Evolutionary conservation across 805 yeast species (phyloP).

Genomic region (Priceomyces castillae): DNA sequence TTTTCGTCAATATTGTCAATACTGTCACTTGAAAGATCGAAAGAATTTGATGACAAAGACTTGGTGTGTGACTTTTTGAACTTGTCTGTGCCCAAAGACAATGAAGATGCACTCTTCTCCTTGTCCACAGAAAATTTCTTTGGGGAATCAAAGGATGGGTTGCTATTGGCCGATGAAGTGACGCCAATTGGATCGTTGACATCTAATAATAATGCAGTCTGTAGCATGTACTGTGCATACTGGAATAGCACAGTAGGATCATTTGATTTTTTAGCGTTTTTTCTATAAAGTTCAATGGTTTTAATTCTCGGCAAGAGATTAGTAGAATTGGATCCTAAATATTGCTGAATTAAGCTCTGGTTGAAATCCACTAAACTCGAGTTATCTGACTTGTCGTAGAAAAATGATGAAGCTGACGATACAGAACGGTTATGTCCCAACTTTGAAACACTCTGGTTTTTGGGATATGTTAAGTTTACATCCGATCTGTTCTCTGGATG

Average conservation of each 20-base stretch:
- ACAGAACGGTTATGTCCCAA: slow-evolving; percentile 33
- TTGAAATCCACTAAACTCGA: slow-evolving; percentile 46
- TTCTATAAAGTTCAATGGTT: slow-evolving; percentile 82
- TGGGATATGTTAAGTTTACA: slow-evolving; percentile 21
- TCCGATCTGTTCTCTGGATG: slow-evolving; percentile 20
- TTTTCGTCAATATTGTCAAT: slow-evolving; percentile 20
- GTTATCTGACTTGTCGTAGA: slow-evolving; percentile 31
- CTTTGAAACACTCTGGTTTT: slow-evolving; percentile 9
- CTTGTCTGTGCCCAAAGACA: slow-evolving; percentile 7
- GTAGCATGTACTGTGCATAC: slow-evolving; percentile 86
- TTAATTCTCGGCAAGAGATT: slow-evolving; percentile 70
- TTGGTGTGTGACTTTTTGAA: slow-evolving; percentile 17
- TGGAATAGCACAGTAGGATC: slow-evolving; percentile 87
- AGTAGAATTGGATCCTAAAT: slow-evolving; percentile 48
- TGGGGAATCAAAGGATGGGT: slow-evolving; percentile 18
- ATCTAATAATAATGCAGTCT: slow-evolving; percentile 70
- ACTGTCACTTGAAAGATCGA: slow-evolving; percentile 15
- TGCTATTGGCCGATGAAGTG: background rate
- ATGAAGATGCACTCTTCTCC: slow-evolving; percentile 4
- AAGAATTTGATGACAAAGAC: slow-evolving; percentile 19
- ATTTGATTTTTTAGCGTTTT: slow-evolving; percentile 78
- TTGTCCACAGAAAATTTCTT: slow-evolving; percentile 9
- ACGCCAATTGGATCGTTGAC: slow-evolving; percentile 9
- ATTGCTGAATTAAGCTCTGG: slow-evolving; percentile 50
- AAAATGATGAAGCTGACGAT: slow-evolving; percentile 38